Evolutionary conservation across 768 basidiomycete genomes (phyloP).

Genomic region (Termitomyces sp.): DNA sequence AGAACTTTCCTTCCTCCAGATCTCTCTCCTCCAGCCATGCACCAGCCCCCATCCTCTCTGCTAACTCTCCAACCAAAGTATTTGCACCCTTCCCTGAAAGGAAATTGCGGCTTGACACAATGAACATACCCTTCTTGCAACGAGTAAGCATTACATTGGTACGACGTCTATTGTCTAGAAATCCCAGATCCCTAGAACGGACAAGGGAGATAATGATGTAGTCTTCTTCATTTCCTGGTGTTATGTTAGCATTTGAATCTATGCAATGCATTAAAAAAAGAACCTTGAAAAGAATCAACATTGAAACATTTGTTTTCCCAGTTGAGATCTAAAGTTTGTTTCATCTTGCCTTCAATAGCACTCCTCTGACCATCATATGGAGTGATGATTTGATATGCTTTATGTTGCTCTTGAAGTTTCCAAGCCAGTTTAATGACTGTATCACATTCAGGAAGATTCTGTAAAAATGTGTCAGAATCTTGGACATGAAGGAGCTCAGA

Average conservation of each 20-base stretch:
- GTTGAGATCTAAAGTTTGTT: slow-evolving; percentile 38
- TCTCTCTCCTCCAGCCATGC: slow-evolving; percentile 38
- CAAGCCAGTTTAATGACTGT: slow-evolving; percentile 55
- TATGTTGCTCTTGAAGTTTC: slow-evolving; percentile 47
- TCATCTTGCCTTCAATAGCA: slow-evolving; percentile 54
- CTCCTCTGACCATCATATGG: slow-evolving; percentile 77
- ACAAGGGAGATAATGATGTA: slow-evolving; percentile 74
- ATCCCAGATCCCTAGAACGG: slow-evolving; percentile 57
- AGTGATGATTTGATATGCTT: slow-evolving; percentile 65
- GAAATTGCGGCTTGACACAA: slow-evolving; percentile 62
- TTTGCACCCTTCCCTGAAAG: slow-evolving; percentile 48
- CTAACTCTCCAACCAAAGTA: slow-evolving; percentile 42
- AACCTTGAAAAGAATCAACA: slow-evolving; percentile 86
- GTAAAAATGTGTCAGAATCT: not conserved
- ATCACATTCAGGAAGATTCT: slow-evolving; percentile 63
- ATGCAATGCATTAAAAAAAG: not conserved
- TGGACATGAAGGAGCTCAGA: not conserved
- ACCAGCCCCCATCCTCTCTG: slow-evolving; percentile 30
- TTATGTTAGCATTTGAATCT: not conserved
- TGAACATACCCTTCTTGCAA: slow-evolving; percentile 76
- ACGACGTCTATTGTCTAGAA: slow-evolving; percentile 59
- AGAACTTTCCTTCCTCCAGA: slow-evolving; percentile 34
- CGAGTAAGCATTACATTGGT: slow-evolving; percentile 89
- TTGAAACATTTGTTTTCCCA: slow-evolving; percentile 79
- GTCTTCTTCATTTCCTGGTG: slow-evolving; percentile 78